Base-by-base conservation (phyloP, 768 basidiomycete genomes). In the Boletales sp. region DNA sequence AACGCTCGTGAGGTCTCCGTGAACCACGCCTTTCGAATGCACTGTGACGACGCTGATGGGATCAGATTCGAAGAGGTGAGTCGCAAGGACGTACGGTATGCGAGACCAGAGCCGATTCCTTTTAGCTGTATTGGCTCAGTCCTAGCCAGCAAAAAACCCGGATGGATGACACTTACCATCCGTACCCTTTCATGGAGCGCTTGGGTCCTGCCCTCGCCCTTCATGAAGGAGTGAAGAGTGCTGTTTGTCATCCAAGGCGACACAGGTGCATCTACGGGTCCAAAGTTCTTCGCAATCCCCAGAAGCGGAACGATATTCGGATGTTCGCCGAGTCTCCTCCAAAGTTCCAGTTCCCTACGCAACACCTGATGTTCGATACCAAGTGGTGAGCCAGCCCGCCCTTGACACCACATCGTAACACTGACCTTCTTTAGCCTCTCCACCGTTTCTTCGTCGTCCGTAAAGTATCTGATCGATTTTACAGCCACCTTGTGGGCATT, bases 1-100 rank as follows among this genome's bases (percentile, higher is more conserved):
- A 9, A 48, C 47, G 9, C 47, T 48, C 29, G 40, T 48, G 24
- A 48, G n/a, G 40, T 48, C 47, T 10, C 47, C 47, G 5, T 48
- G 47, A 19, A 41, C 47, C 2, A 42, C 17, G 10, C 21, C 17
- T 35, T 21, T 35, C 2, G 40, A 48, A 29, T 48, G 47, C 4
- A 48, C 47, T 48, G 32, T 3, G 17, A 37, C 24, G 17, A 37
- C 36, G 17, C 15, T n/a, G 36, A 37, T 37, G 36, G n/a, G 7
- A 5, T 27, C 24, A 27, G 24, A 27, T 27, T 27, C 24, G 24
- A 27, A 27, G 24, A 27, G 24, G 24, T 6, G 24, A 27, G 24
- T 27, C 1, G 7, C 24, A 27, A 27, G 7, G 24, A 27, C 24
- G 5, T 27, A 27, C 24, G 24, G 6, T 27, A 27, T 7, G 24